Percentiles rank a stretch among this genome's conserved stretches.
Evolutionary conservation across 345 rosid genomes (phyloP).

Genomic region (Murraya koenigii): DNA sequence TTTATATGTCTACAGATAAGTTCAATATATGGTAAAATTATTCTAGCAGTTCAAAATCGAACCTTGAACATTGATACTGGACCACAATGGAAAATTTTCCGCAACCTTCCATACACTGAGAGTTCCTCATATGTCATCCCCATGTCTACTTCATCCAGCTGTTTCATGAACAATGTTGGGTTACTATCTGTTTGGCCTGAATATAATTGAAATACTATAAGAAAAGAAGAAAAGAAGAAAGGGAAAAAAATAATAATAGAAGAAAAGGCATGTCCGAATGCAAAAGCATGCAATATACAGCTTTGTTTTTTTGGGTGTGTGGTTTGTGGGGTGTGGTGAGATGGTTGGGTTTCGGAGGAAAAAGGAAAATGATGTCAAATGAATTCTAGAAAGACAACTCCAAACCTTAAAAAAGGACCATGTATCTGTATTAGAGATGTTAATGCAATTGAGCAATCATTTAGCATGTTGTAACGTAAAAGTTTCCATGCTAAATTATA

Average conservation of each 20-base stretch:
- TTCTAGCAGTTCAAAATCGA: slow-evolving; percentile 9
- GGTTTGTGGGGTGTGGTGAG: too few species aligned
- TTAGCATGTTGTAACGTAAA: background rate
- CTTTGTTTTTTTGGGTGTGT: too few species aligned
- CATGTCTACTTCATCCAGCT: slow-evolving; percentile 90
- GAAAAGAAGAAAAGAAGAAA: background rate
- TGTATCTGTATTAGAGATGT: background rate
- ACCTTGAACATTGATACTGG: slow-evolving; percentile 99
- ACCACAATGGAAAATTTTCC: slow-evolving; percentile 83
- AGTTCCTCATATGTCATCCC: slow-evolving; percentile 96
- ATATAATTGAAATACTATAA: background rate
- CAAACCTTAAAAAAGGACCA: background rate
- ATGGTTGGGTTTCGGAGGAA: background rate
- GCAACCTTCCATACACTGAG: slow-evolving; percentile 76
- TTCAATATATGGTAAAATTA: background rate
- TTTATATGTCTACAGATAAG: background rate
- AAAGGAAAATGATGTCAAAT: background rate
- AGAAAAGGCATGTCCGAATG: too few species aligned
- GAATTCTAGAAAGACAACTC: background rate
- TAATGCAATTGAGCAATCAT: background rate
- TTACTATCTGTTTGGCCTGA: background rate
- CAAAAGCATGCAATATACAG: background rate
- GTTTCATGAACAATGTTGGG: slow-evolving; percentile 27
- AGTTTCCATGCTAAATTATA: background rate
- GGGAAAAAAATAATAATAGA: background rate